A percentile compares a stretch with the other conserved stretches of the same genome.
Conservation (phyloP, 2,329 filamentous ascomycete genomes). For the Fusarium sororula region DNA sequence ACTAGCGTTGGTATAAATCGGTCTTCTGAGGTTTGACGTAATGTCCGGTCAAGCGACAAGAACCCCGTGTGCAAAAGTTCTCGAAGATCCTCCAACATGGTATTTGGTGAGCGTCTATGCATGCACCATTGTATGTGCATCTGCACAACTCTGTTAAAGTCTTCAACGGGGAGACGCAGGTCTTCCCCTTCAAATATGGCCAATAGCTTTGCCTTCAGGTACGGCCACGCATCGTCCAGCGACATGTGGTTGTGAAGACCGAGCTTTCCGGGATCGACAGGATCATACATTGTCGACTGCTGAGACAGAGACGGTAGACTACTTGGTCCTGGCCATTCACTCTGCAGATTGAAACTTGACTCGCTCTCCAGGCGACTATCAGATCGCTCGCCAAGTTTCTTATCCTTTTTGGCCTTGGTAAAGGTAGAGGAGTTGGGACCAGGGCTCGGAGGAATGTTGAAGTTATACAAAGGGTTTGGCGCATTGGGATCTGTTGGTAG, state of each 20-base stretch:
- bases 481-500: constrained; percentile 78
- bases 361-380: constrained; percentile 63
- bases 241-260: constrained; percentile 74
- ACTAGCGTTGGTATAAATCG: constrained; percentile 89
- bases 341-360: constrained; percentile 51
- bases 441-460: constrained; percentile 77
- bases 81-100: constrained; percentile 78
- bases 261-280: constrained; percentile 64
- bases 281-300: constrained; percentile 60
- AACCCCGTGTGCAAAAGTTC: constrained; percentile 86
- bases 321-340: constrained; percentile 64
- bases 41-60: constrained; percentile 81
- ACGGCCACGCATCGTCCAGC: constrained; percentile 83
- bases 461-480: constrained; percentile 81
- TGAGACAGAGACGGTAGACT: constrained; percentile 59
- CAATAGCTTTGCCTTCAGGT: constrained; percentile 78
- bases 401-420: constrained; percentile 86
- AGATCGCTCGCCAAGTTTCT: constrained; percentile 77
- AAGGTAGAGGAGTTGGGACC: constrained; percentile 73
- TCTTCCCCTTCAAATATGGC: constrained; percentile 86
- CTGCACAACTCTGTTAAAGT: constrained; percentile 82
- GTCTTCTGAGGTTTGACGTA: constrained; percentile 83
- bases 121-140: constrained; percentile 83
- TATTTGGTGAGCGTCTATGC: constrained; percentile 74
- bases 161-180: constrained; percentile 80